Evolutionary conservation across 1,284 basidiomycete species (phyloP).

Genomic region (Ganoderma meredithae): DNA sequence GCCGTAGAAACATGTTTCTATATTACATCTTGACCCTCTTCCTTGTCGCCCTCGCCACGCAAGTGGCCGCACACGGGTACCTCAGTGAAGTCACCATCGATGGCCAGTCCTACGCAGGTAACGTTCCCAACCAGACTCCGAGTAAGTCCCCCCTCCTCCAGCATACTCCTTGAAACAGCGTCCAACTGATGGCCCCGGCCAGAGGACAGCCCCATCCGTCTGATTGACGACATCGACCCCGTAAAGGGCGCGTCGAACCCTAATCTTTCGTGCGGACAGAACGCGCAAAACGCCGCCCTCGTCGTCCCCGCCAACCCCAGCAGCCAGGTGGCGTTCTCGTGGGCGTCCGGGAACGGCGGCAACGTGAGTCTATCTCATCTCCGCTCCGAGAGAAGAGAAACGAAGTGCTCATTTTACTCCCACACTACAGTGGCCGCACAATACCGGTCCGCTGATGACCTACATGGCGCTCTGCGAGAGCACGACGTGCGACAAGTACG

Average conservation of each 20-base stretch:
- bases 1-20: slow-evolving; percentile 20
- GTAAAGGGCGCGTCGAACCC: slow-evolving; percentile 69
- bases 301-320: slow-evolving; percentile 71
- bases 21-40: slow-evolving; percentile 26
- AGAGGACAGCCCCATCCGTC: slow-evolving; percentile 61
- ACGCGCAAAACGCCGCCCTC: slow-evolving; percentile 57
- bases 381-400: not conserved
- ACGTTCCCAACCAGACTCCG: slow-evolving; percentile 40
- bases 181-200: not conserved
- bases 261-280: slow-evolving; percentile 67
- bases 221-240: slow-evolving; percentile 60
- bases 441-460: slow-evolving; percentile 68
- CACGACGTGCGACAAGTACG: slow-evolving; percentile 63
- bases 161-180: no score
- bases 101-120: slow-evolving; percentile 34
- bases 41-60: slow-evolving; percentile 22
- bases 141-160: slow-evolving; percentile 17
- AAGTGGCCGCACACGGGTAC: slow-evolving; percentile 33
- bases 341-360: slow-evolving; percentile 56
- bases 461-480: slow-evolving; percentile 73
- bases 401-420: not conserved
- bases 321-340: slow-evolving; percentile 62
- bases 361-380: slow-evolving; percentile 48
- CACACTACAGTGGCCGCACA: slow-evolving; percentile 47
- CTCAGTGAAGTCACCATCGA: slow-evolving; percentile 34